Evolutionary conservation across 2,329 filamentous ascomycete genomes (phyloP).

Genomic region (Venturia carpophila): DNA sequence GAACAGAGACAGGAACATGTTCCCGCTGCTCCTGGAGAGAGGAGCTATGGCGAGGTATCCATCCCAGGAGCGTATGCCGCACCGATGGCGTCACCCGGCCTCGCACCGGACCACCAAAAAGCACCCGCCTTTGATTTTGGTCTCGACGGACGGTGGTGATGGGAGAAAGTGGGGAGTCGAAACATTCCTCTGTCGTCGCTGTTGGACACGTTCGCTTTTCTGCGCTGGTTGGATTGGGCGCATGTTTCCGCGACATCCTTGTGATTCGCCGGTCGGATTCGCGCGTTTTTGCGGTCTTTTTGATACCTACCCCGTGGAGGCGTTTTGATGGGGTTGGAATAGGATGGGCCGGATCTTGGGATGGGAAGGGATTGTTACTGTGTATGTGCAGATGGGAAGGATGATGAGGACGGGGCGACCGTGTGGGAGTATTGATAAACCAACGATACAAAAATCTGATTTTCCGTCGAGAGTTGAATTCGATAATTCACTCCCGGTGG

Average conservation of each 20-base stretch:
- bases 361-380: not conserved
- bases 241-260: not conserved
- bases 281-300: not conserved
- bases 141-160: slow-evolving; percentile 12
- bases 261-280: not conserved
- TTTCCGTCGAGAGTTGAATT: not conserved
- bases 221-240: not conserved
- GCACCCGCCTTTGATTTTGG: slow-evolving; percentile 33
- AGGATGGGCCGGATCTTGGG: not conserved
- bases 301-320: not conserved
- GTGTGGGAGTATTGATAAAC: no score
- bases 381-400: not conserved
- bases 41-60: slow-evolving; percentile 75
- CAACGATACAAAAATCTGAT: not conserved
- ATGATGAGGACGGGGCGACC: not conserved
- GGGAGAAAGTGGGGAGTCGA: no score
- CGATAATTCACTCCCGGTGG: not conserved
- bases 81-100: slow-evolving; percentile 35
- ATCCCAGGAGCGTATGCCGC: slow-evolving; percentile 76
- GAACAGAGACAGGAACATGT: slow-evolving; percentile 56
- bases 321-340: not conserved
- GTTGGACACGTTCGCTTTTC: not conserved
- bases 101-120: slow-evolving; percentile 29
- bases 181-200: not conserved
- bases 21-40: slow-evolving; percentile 67